A percentile compares a stretch with the other conserved stretches of the same genome.
Conservation (phyloP, 441 rosid species). For the Caryocar brasiliense region DNA sequence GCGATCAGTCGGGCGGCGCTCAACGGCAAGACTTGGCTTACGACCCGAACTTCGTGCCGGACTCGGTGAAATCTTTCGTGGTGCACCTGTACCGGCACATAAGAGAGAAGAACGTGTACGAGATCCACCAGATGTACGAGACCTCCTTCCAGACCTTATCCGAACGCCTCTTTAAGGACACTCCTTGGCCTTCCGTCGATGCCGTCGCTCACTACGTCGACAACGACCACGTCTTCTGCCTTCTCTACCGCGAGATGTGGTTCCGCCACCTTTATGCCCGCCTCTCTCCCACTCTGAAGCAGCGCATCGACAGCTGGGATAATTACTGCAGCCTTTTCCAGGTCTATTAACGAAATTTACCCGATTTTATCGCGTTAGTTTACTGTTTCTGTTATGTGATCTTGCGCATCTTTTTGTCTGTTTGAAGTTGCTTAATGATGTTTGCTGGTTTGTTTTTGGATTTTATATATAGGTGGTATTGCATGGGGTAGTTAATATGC, state of each 20-base stretch:
- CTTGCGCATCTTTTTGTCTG: background rate
- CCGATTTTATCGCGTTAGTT: background rate
- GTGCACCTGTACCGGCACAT: slow-evolving; percentile 91
- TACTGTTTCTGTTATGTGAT: background rate
- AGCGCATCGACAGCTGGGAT: slow-evolving; percentile 94
- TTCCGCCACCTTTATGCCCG: slow-evolving; percentile 84
- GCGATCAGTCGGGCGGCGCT: slow-evolving; percentile 21
- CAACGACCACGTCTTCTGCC: slow-evolving; percentile 84
- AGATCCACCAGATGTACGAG: slow-evolving; percentile 99
- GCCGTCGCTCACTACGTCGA: slow-evolving; percentile 77
- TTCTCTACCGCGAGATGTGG: slow-evolving; percentile 97
- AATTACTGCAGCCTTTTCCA: slow-evolving; percentile 85
- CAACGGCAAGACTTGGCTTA: slow-evolving; percentile 34
- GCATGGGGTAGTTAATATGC: slow-evolving; percentile 97
- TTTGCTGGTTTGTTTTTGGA: background rate
- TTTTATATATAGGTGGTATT: slow-evolving; percentile 56
- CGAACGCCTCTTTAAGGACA: slow-evolving; percentile 76
- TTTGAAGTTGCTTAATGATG: too few species aligned
- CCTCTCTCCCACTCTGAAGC: slow-evolving; percentile 72
- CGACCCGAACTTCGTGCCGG: slow-evolving; percentile 88
- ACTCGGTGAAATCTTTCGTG: slow-evolving; percentile 81
- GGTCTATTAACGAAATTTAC: too few species aligned
- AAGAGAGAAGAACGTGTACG: slow-evolving; percentile 92
- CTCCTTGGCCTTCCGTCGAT: slow-evolving; percentile 92
- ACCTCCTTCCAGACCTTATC: slow-evolving; percentile 80